Percentiles rank a stretch among this genome's conserved stretches.
Evolutionary conservation across 192 early-diverging fungal species (phyloP).

Genomic region (Gamsiella multidivaricata): DNA sequence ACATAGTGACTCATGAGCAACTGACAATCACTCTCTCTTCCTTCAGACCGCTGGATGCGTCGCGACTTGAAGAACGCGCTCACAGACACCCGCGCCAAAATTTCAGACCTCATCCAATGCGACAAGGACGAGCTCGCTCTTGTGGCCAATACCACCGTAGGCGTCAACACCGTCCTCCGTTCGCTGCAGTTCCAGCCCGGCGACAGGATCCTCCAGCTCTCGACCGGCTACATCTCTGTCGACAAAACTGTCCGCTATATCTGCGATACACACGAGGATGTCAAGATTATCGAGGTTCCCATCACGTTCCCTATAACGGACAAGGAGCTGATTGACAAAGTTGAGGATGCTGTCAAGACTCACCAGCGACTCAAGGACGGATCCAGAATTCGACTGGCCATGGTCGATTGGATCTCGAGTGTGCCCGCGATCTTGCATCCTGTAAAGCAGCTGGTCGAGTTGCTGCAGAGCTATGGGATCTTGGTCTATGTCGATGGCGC

Average conservation of each 20-base stretch:
- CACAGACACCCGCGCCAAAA: constrained; percentile 33
- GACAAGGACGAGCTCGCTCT: constrained; percentile 66
- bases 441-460: constrained; percentile 52
- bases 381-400: constrained; percentile 53
- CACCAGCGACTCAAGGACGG: constrained; percentile 44
- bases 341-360: constrained; percentile 53
- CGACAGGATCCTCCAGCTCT: constrained; percentile 65
- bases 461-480: constrained; percentile 60
- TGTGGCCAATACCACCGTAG: constrained; percentile 66
- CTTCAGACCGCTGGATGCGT: constrained; percentile 63
- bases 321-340: constrained; percentile 43
- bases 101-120: constrained; percentile 61
- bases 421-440: constrained; percentile 63
- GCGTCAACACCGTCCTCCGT: constrained; percentile 65
- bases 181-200: constrained; percentile 55
- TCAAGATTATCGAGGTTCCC: constrained; percentile 57
- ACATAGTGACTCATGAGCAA: background rate
- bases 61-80: constrained; percentile 50
- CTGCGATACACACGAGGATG: constrained; percentile 49
- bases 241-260: constrained; percentile 59
- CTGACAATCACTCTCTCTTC: background rate
- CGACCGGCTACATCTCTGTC: constrained; percentile 67
- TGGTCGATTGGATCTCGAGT: constrained; percentile 69
- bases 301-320: constrained; percentile 63
- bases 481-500: constrained; percentile 74